These are phyloP conservation scores for Schwanniomyces sp. DNA, from an alignment of 805 yeast species.

Conservation along the genomic window DNA sequence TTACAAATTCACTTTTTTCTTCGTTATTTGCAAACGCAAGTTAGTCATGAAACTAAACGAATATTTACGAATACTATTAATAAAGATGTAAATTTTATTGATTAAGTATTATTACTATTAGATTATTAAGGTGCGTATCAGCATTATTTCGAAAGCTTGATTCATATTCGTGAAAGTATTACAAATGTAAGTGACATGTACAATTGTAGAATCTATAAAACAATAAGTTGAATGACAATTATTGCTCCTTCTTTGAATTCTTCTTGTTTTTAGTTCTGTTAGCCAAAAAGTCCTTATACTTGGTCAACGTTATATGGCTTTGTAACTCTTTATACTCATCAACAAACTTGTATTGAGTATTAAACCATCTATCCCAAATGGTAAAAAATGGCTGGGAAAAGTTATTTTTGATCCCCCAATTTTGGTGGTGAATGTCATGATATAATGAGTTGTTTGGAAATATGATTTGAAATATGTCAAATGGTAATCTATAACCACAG, in stretches of 20 bases:
- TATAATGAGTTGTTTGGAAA: constrained; percentile 96
- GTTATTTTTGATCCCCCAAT: constrained; percentile 90
- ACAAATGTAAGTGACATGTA: not conserved
- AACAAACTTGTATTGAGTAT: constrained; percentile 67
- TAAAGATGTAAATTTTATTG: not conserved
- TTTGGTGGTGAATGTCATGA: constrained; percentile 97
- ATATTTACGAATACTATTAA: too few species aligned
- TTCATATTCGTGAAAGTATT: not conserved
- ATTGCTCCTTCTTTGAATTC: constrained; percentile 3
- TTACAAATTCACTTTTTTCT: too few species aligned
- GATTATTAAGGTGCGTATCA: not conserved
- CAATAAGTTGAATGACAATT: not conserved
- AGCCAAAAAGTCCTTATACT: constrained; percentile 57
- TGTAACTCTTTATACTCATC: constrained; percentile 66
- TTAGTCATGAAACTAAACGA: too few species aligned
- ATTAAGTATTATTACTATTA: not conserved
- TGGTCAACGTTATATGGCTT: constrained; percentile 63
- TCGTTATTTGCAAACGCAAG: too few species aligned
- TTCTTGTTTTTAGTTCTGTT: constrained; percentile 26
- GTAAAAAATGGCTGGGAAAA: constrained; percentile 96
- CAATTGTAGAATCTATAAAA: not conserved
- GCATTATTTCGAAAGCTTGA: not conserved
- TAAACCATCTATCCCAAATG: constrained; percentile 79
- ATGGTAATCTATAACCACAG: constrained; percentile 95
- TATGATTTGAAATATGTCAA: constrained; percentile 82